Conservation (phyloP, 106 monocot species). For the Dioscorea zingiberensis region DNA sequence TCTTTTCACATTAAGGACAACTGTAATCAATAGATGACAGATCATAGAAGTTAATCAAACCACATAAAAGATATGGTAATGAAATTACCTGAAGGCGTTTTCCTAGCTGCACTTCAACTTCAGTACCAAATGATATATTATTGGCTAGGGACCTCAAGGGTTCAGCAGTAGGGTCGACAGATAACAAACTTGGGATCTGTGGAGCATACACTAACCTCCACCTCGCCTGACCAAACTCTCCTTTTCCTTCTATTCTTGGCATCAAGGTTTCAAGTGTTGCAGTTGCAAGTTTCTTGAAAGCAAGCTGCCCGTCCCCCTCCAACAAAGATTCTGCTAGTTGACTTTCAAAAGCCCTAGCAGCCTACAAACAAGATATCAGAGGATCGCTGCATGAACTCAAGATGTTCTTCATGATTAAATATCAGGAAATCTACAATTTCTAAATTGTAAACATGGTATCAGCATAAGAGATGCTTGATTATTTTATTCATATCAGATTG, state of each 20-base stretch:
- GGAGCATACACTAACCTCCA: constrained; percentile 99
- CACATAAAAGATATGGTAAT: no score
- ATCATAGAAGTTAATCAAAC: no score
- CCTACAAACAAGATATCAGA: constrained; percentile 31
- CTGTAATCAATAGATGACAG: no score
- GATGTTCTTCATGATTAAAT: no score
- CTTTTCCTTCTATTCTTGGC: constrained; percentile 98
- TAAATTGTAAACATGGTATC: no score
- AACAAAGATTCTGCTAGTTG: constrained; percentile 90
- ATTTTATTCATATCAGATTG: no score
- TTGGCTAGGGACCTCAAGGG: constrained; percentile 92
- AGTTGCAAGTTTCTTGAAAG: constrained; percentile 97
- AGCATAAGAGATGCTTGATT: no score
- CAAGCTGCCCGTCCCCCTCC: constrained; percentile 92
- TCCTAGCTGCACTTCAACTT: constrained; percentile 97
- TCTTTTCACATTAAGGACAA: no score
- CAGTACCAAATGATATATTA: constrained; percentile 93
- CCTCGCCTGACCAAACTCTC: constrained; percentile 94
- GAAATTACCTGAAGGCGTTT: constrained; percentile 84
- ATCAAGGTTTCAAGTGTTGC: constrained; percentile 93
- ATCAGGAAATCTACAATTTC: no score
- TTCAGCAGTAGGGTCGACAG: constrained; percentile 84
- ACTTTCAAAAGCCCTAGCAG: constrained; percentile 94
- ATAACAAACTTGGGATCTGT: constrained; percentile 90
- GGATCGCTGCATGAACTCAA: background rate